Conservation (phyloP, 1,284 basidiomycete species). For the Microbotryomycetes sp. region DNA sequence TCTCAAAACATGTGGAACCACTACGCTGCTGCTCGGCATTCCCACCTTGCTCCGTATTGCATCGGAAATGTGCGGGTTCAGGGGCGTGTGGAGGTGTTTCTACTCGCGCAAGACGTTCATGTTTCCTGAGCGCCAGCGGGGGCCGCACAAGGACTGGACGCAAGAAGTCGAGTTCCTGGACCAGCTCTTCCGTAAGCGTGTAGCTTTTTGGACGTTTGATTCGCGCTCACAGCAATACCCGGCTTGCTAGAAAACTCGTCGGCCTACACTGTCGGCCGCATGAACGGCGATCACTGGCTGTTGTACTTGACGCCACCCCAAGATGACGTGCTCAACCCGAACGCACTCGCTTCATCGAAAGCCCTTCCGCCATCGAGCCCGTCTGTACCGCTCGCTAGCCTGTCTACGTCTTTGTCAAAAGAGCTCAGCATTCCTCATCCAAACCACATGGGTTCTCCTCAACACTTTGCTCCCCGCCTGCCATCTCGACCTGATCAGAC, state of each 20-base stretch:
- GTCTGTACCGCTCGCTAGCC: constrained; percentile 31
- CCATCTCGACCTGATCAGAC: constrained; percentile 62
- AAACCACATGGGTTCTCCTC: constrained; percentile 26
- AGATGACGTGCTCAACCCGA: constrained; percentile 32
- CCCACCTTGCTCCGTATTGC: constrained; percentile 89
- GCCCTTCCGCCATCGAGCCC: constrained; percentile 40
- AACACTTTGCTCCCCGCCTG: constrained; percentile 21
- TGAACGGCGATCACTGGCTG: constrained; percentile 98
- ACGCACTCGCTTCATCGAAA: constrained; percentile 35
- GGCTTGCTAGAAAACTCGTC: constrained; percentile 56
- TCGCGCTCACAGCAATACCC: not conserved
- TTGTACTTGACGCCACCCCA: constrained; percentile 76
- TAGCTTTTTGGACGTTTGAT: not conserved
- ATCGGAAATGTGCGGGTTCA: constrained; percentile 63
- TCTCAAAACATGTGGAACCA: constrained; percentile 98
- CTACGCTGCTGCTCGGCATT: constrained; percentile 89
- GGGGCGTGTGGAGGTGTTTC: constrained; percentile 74
- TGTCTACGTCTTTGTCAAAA: constrained; percentile 30
- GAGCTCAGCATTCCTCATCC: constrained; percentile 39
- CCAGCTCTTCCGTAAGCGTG: constrained; percentile 66
- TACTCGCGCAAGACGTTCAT: constrained; percentile 99
- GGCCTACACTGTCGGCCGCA: constrained; percentile 94
- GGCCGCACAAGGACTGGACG: constrained; percentile 91
- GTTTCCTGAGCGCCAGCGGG: constrained; percentile 93
- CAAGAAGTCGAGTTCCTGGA: constrained; percentile 89